These are phyloP conservation scores for Amoebophrya sp. DNA, from an alignment of 169 alveolate genomes.

Conservation along the genomic window DNA sequence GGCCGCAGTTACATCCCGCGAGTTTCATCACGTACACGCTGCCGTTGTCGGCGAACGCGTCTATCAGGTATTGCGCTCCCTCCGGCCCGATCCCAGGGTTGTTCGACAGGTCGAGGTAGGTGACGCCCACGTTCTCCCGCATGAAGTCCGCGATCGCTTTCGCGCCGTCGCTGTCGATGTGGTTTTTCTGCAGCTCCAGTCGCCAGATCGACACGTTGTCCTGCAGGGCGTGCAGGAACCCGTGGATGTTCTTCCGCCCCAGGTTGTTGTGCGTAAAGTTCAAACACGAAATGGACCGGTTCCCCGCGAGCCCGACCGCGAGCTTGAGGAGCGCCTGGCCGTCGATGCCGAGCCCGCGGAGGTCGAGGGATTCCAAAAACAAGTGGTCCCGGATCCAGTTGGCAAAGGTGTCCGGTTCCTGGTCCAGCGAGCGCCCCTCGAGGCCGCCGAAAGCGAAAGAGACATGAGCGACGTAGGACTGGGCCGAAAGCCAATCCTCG, in stretches of 20 bases:
- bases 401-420: background rate
- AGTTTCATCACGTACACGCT: background rate
- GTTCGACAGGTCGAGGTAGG: background rate
- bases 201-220: background rate
- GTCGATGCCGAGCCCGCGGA: background rate
- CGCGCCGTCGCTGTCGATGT: background rate
- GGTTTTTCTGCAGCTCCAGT: background rate
- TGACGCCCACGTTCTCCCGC: background rate
- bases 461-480: background rate
- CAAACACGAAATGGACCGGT: background rate
- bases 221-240: background rate
- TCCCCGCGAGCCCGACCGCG: background rate
- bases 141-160: background rate
- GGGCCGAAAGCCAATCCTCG: background rate
- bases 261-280: background rate
- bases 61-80: background rate
- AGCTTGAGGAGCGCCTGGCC: too few relatives aligned
- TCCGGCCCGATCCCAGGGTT: background rate
- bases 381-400: background rate
- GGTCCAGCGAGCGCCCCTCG: background rate
- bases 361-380: background rate
- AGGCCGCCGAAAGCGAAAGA: background rate
- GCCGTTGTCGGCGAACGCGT: background rate
- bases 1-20: background rate
- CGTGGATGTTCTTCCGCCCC: background rate